Conservation (phyloP, 106 monocot species). For the Xerophyta viscosa region DNA sequence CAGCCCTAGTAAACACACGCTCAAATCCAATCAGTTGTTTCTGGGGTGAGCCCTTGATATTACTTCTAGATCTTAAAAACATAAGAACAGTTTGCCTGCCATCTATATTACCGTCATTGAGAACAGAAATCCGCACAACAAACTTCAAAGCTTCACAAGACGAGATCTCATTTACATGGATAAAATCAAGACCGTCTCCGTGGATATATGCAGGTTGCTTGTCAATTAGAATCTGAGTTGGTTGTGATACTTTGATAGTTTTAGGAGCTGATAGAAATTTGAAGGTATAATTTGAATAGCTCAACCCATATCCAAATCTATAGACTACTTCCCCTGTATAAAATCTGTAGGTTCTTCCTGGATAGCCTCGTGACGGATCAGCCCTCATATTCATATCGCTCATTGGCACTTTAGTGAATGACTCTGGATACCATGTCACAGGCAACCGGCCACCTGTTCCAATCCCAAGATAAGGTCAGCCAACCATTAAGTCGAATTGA, state of each 20-base stretch:
- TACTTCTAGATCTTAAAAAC: constrained; percentile 22
- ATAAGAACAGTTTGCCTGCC: constrained; percentile 43
- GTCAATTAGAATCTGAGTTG: neutral
- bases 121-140: constrained; percentile 24
- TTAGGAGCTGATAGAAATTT: neutral
- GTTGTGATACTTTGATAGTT: neutral
- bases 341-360: constrained; percentile 78
- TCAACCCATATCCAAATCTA: constrained; percentile 70
- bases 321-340: constrained; percentile 68
- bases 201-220: neutral
- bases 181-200: constrained; percentile 6
- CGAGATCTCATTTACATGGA: constrained; percentile 23
- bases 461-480: no score
- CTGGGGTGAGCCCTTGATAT: constrained; percentile 18
- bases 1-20: constrained; percentile 14
- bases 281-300: constrained; percentile 55
- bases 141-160: constrained; percentile 48
- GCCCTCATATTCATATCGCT: constrained; percentile 69
- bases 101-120: constrained; percentile 46
- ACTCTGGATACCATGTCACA: constrained; percentile 85
- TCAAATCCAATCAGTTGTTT: constrained; percentile 58
- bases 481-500: no score
- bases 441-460: constrained; percentile 72
- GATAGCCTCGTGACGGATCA: constrained; percentile 37
- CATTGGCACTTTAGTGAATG: constrained; percentile 46